These are phyloP conservation scores for Zygnema cylindricum DNA, from an alignment of 139 green algal genomes.

Conservation along the genomic window DNA sequence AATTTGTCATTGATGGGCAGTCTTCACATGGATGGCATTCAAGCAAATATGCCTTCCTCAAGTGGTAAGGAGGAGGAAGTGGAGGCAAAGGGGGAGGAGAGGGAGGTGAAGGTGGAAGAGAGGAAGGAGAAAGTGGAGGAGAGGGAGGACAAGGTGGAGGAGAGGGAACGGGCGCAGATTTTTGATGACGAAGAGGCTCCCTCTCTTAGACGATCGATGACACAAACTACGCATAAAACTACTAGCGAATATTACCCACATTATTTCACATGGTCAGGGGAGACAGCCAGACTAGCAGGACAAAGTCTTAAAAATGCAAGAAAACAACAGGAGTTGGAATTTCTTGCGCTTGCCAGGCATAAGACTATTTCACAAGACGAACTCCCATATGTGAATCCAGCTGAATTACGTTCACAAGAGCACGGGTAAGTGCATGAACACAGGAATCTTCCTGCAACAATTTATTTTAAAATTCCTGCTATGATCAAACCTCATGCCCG, in stretches of 20 bases:
- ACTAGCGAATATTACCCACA: background rate
- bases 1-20: too few species aligned
- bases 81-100: background rate
- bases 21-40: too few species aligned
- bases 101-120: background rate
- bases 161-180: background rate
- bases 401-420: constrained; percentile 9
- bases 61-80: background rate
- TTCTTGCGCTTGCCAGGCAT: background rate
- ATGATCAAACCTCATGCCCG: too few species aligned
- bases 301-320: too few species aligned
- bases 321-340: too few species aligned
- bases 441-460: too few species aligned
- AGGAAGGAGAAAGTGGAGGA: background rate
- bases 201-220: background rate
- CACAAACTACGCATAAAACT: background rate
- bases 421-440: too few species aligned
- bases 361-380: too few species aligned
- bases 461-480: too few species aligned
- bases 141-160: background rate
- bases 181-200: background rate
- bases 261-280: background rate
- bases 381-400: too few species aligned
- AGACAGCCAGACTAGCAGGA: background rate
- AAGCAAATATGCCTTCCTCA: too few species aligned